Evolutionary conservation across 192 early-diverging fungal species (phyloP).

Genomic region (Chytriomyces sp.): DNA sequence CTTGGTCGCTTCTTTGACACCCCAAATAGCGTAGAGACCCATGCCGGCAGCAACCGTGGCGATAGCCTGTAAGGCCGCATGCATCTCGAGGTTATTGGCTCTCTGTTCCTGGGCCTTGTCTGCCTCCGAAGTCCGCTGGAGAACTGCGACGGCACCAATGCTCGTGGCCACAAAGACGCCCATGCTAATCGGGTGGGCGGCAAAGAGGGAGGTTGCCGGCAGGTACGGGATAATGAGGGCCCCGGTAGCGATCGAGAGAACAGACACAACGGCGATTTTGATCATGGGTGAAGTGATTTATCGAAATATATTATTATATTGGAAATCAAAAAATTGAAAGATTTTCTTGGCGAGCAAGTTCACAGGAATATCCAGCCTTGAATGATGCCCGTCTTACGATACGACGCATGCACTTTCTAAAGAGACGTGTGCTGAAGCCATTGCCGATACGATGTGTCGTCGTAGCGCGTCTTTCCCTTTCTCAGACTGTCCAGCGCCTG

Average conservation of each 20-base stretch:
- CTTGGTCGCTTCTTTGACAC: background rate
- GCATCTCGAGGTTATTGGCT: background rate
- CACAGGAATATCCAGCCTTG: too few relatives aligned
- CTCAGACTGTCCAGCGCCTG: conserved; percentile 8
- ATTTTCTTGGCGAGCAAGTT: too few relatives aligned
- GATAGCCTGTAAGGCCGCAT: background rate
- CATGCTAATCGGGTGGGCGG: background rate
- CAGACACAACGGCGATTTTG: background rate
- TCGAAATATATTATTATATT: too few relatives aligned
- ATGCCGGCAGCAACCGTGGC: background rate
- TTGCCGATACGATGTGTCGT: conserved; percentile 11
- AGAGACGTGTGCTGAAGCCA: background rate
- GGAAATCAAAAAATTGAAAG: too few relatives aligned
- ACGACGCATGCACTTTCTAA: too few relatives aligned
- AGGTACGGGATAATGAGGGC: background rate
- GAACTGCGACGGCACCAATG: background rate
- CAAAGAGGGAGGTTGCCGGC: background rate
- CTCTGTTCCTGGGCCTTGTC: background rate
- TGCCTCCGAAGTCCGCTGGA: background rate
- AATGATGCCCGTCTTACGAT: too few relatives aligned
- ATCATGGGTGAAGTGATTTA: background rate
- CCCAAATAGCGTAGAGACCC: background rate
- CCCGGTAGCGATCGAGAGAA: background rate
- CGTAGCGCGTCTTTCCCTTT: background rate
- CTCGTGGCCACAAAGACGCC: background rate